phyloP scores from a whole-genome alignment of 2,329 filamentous ascomycete genomes.

The Fusarium gaditjirri region DNA sequence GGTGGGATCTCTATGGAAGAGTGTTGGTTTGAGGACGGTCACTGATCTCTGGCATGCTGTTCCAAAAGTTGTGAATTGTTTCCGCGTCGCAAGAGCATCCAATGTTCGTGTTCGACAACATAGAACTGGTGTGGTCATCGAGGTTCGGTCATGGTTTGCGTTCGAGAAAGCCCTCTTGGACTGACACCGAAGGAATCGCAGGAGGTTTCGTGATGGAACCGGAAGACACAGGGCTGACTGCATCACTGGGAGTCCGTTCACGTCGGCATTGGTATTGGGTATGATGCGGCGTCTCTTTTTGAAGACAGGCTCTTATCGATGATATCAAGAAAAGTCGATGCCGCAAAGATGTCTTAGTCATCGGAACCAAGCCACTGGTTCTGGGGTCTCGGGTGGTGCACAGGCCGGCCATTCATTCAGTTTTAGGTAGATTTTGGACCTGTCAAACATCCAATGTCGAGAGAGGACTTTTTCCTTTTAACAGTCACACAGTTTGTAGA shows the following conservation, averaged over 20 bases:
- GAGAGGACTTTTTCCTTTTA: background rate
- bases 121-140: constrained; percentile 19
- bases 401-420: constrained; percentile 3
- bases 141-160: constrained; percentile 51
- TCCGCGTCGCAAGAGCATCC: constrained; percentile 9
- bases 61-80: constrained; percentile 18
- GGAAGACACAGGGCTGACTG: constrained; percentile 55
- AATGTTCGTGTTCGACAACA: constrained; percentile 37
- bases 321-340: constrained; percentile 33
- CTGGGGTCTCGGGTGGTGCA: constrained; percentile 16
- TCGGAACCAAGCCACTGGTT: constrained; percentile 20
- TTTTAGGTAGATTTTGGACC: background rate
- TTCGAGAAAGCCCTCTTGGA: constrained; percentile 68
- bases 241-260: constrained; percentile 51
- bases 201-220: constrained; percentile 66
- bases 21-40: constrained; percentile 45
- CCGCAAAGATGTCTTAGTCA: constrained; percentile 34
- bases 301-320: constrained; percentile 27
- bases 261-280: constrained; percentile 30
- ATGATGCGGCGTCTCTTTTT: constrained; percentile 1
- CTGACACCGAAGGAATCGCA: constrained; percentile 79
- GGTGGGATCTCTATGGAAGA: constrained; percentile 43
- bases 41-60: constrained; percentile 25
- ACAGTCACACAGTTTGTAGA: background rate
- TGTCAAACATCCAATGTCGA: background rate